phyloP scores from a whole-genome alignment of 2,329 filamentous ascomycete species.

The Alternaria burnsii region DNA sequence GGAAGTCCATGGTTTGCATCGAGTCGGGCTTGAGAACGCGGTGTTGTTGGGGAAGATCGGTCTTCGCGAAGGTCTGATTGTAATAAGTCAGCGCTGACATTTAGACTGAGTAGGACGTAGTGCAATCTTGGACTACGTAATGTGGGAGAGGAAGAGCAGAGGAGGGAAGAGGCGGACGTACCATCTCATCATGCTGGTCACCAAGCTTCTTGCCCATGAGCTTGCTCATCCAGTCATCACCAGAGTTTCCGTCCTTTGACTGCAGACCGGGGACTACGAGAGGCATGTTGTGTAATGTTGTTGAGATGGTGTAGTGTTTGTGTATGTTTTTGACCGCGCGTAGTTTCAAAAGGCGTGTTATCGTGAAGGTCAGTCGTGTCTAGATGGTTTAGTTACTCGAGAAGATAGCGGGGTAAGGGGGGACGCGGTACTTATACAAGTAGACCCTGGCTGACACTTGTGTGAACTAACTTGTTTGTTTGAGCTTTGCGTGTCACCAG shows the following conservation, averaged over 20 bases:
- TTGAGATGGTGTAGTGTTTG: not conserved
- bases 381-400: not conserved
- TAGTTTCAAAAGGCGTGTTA: not conserved
- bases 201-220: conserved; percentile 63
- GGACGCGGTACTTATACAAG: conserved; percentile 21
- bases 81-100: not conserved
- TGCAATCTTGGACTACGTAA: not conserved
- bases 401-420: not conserved
- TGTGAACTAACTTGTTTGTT: conserved; percentile 26
- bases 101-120: not conserved
- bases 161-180: conserved; percentile 21
- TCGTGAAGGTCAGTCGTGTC: not conserved
- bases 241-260: conserved; percentile 46
- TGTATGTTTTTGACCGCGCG: not conserved
- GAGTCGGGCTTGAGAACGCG: conserved; percentile 57
- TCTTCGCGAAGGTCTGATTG: conserved; percentile 59
- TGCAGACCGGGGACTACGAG: conserved; percentile 60
- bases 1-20: conserved; percentile 58
- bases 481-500: conserved; percentile 18
- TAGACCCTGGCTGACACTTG: conserved; percentile 17
- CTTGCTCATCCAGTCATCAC: conserved; percentile 57
- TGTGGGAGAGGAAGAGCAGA: conserved; percentile 4
- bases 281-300: conserved; percentile 53
- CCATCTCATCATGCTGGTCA: conserved; percentile 56
- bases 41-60: conserved; percentile 58